phyloP scores from a whole-genome alignment of 495 filamentous ascomycete species.

The Xylaria scruposa region DNA sequence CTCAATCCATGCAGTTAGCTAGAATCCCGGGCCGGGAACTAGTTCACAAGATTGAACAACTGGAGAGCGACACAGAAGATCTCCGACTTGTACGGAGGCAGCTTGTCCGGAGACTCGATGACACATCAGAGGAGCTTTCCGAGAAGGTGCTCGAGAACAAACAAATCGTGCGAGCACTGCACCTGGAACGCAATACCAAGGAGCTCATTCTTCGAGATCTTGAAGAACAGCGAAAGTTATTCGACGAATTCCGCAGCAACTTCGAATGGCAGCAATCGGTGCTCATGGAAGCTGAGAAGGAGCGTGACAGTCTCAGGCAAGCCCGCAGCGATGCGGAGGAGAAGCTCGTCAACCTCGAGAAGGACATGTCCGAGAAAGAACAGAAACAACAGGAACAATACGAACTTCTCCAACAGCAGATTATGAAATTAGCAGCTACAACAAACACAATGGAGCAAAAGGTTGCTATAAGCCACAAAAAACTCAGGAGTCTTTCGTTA shows the following conservation, averaged over 20 bases:
- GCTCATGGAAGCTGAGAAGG: constrained; percentile 50
- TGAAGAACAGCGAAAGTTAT: constrained; percentile 48
- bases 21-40: constrained; percentile 36
- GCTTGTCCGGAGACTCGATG: constrained; percentile 44
- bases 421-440: constrained; percentile 44
- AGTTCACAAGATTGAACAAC: constrained; percentile 47
- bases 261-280: constrained; percentile 45
- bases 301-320: constrained; percentile 45
- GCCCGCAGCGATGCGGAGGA: constrained; percentile 41
- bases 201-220: constrained; percentile 44
- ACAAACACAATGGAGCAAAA: constrained; percentile 46
- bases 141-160: constrained; percentile 35
- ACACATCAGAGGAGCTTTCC: constrained; percentile 38
- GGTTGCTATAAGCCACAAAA: constrained; percentile 46
- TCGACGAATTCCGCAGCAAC: constrained; percentile 53
- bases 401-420: constrained; percentile 42
- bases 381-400: constrained; percentile 48
- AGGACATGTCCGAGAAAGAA: constrained; percentile 42
- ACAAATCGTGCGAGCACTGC: constrained; percentile 35
- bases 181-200: constrained; percentile 39
- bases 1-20: constrained; percentile 38
- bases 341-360: constrained; percentile 41
- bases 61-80: constrained; percentile 48
- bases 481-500: constrained; percentile 41
- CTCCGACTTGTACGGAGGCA: constrained; percentile 45